These are phyloP conservation scores for Suillus bovinus DNA, from an alignment of 768 basidiomycete genomes.

Conservation along the genomic window DNA sequence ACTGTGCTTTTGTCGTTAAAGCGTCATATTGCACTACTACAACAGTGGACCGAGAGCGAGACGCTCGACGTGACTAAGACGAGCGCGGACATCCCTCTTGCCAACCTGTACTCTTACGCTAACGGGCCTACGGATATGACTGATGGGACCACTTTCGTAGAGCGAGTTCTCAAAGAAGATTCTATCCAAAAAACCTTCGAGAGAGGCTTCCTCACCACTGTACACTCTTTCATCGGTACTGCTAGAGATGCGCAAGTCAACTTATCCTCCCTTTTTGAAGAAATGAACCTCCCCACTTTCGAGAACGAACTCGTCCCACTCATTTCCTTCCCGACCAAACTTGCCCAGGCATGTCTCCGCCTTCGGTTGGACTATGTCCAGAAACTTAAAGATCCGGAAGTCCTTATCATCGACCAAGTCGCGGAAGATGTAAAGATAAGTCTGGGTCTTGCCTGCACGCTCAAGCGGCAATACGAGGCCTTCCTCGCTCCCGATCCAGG, in stretches of 20 bases:
- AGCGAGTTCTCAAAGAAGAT: conserved; percentile 93
- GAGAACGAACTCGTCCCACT: conserved; percentile 86
- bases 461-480: conserved; percentile 93
- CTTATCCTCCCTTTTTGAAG: conserved; percentile 69
- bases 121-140: conserved; percentile 46
- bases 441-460: conserved; percentile 90
- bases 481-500: conserved; percentile 85
- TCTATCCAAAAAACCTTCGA: conserved; percentile 94
- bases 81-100: conserved; percentile 54
- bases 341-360: conserved; percentile 88
- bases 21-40: conserved; percentile 75
- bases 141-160: conserved; percentile 86
- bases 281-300: conserved; percentile 92
- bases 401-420: conserved; percentile 92
- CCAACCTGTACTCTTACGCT: conserved; percentile 27
- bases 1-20: conserved; percentile 86
- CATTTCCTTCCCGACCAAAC: conserved; percentile 94
- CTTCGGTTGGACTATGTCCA: conserved; percentile 87
- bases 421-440: conserved; percentile 90
- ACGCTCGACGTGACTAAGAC: conserved; percentile 85
- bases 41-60: conserved; percentile 93
- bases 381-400: conserved; percentile 84
- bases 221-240: conserved; percentile 81
- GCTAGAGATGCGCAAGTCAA: conserved; percentile 88
- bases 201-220: conserved; percentile 83